Evolutionary conservation across 2,329 filamentous ascomycete species (phyloP).

Genomic region (Fusarium sp.): DNA sequence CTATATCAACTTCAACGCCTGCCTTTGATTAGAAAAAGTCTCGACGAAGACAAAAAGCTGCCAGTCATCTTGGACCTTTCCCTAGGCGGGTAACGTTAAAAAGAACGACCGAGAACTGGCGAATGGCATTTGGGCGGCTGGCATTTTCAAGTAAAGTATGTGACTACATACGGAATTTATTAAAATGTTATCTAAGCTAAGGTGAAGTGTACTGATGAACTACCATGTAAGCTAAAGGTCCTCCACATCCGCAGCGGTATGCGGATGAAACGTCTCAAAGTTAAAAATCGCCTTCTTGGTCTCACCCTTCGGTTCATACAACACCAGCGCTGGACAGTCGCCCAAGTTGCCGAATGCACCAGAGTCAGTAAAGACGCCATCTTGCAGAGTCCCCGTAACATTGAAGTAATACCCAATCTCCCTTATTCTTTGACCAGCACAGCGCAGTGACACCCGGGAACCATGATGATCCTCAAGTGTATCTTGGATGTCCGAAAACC

Average conservation of each 20-base stretch:
- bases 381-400: conserved; percentile 9
- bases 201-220: background rate
- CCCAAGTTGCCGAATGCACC: background rate
- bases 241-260: conserved; percentile 18
- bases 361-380: background rate
- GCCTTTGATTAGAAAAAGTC: rapidly evolving
- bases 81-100: rapidly evolving
- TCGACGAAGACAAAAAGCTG: no score
- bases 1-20: no score
- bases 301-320: conserved; percentile 23
- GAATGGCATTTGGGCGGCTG: no score
- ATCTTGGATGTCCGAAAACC: conserved; percentile 7
- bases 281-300: conserved; percentile 17
- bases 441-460: conserved; percentile 9
- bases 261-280: conserved; percentile 23
- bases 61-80: rapidly evolving
- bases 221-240: background rate
- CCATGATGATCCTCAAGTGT: conserved; percentile 5
- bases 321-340: background rate
- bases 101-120: background rate
- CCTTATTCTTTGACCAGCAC: background rate
- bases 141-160: background rate
- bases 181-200: background rate
- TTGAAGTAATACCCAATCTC: conserved; percentile 20
- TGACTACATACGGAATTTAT: background rate